Evolutionary conservation across 352 stramenopile genomes (phyloP).

Genomic region (Phytophthora chlamydospora): DNA sequence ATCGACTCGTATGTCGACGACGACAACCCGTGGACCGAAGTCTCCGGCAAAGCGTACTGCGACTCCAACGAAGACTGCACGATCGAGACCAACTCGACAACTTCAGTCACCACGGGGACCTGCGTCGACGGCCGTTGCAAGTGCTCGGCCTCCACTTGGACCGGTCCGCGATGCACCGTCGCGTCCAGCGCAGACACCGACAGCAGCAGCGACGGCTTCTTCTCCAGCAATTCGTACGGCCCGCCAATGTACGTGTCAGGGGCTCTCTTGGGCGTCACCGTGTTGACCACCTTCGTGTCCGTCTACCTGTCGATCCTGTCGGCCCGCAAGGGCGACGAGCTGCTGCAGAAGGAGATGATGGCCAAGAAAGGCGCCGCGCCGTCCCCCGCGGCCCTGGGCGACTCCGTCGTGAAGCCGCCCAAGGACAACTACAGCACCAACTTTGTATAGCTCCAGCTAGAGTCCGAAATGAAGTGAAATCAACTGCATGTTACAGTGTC

Average conservation of each 20-base stretch:
- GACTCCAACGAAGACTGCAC: slow-evolving; percentile 60
- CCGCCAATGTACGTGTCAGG: slow-evolving; percentile 36
- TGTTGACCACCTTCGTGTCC: slow-evolving; percentile 26
- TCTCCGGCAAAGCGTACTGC: slow-evolving; percentile 63
- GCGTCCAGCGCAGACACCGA: slow-evolving; percentile 10
- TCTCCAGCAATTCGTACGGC: slow-evolving; percentile 33
- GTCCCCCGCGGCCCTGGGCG: slow-evolving; percentile 15
- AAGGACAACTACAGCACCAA: slow-evolving; percentile 50
- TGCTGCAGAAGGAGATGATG: slow-evolving; percentile 20
- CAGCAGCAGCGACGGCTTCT: slow-evolving; percentile 27
- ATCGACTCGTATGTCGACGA: slow-evolving; percentile 70
- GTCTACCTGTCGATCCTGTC: slow-evolving; percentile 30
- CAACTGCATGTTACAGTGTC: slow-evolving; percentile 13
- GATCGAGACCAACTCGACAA: slow-evolving; percentile 30
- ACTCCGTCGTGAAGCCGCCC: slow-evolving; percentile 22
- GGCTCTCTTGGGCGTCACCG: slow-evolving; percentile 18
- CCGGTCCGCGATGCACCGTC: slow-evolving; percentile 46
- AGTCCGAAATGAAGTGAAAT: slow-evolving; percentile 8
- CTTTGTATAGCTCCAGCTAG: slow-evolving; percentile 38
- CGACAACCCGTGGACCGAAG: slow-evolving; percentile 58
- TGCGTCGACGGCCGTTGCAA: slow-evolving; percentile 44
- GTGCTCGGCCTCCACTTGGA: slow-evolving; percentile 42
- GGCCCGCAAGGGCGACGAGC: slow-evolving; percentile 21
- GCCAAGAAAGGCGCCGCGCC: slow-evolving; percentile 23
- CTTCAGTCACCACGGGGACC: slow-evolving; percentile 33